phyloP scores from a whole-genome alignment of 805 yeast species.

The Starmera caribaea region DNA sequence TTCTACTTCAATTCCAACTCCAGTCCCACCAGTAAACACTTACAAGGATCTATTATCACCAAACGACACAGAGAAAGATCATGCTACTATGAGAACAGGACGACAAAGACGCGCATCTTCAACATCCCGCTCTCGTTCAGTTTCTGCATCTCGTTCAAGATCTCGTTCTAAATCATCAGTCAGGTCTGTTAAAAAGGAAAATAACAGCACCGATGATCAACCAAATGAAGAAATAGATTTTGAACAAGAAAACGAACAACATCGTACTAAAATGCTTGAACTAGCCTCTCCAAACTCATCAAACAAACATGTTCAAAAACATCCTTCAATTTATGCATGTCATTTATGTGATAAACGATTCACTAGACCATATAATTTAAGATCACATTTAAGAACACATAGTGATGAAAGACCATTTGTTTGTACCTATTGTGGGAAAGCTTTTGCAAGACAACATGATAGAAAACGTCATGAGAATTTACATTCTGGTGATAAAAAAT shows the following conservation, averaged over 20 bases:
- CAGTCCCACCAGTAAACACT: conserved; percentile 15
- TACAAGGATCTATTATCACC: conserved; percentile 5
- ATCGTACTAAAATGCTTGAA: conserved; percentile 48
- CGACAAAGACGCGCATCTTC: conserved; percentile 33
- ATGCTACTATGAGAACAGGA: conserved; percentile 11
- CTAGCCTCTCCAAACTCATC: conserved; percentile 49
- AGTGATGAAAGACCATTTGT: conserved; percentile 74
- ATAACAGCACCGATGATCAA: too few species aligned
- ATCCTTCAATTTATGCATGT: conserved; percentile 71
- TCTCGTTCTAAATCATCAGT: conserved; percentile 5
- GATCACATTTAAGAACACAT: conserved; percentile 87
- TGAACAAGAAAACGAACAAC: conserved; percentile 16
- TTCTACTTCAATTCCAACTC: conserved; percentile 8
- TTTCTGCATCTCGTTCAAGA: conserved; percentile 18
- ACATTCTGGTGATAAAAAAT: conserved; percentile 69
- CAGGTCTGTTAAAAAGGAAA: conserved; percentile 14
- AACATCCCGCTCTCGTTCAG: conserved; percentile 25
- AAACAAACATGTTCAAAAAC: conserved; percentile 52
- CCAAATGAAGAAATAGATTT: conserved; percentile 10
- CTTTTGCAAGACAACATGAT: conserved; percentile 76
- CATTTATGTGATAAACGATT: conserved; percentile 77
- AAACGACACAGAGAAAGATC: neutral
- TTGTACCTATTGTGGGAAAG: conserved; percentile 68
- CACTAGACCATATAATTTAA: conserved; percentile 87
- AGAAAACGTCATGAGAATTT: conserved; percentile 66